Conservation (phyloP, 768 basidiomycete genomes). For the Kwoniella sp. region DNA sequence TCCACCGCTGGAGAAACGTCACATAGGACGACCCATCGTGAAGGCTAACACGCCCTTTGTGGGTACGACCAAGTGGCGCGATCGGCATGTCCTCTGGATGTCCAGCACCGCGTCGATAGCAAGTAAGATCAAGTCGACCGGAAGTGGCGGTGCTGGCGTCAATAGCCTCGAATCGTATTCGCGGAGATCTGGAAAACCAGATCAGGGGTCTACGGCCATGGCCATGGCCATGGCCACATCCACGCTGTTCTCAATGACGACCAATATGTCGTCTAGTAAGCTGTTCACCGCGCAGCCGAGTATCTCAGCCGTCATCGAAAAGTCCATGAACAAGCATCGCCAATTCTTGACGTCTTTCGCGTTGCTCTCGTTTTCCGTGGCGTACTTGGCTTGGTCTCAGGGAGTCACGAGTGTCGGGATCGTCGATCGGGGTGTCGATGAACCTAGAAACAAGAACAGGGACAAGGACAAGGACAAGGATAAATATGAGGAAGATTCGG, state of each 20-base stretch:
- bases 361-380: slow-evolving; percentile 38
- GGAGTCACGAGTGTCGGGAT: slow-evolving; percentile 44
- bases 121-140: slow-evolving; percentile 18
- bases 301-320: slow-evolving; percentile 15
- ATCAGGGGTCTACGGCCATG: too few relatives aligned
- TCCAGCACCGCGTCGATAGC: slow-evolving; percentile 23
- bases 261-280: slow-evolving; percentile 11
- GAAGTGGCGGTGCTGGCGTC: neutral
- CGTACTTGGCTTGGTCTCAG: slow-evolving; percentile 48
- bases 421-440: slow-evolving; percentile 13
- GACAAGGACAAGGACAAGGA: neutral
- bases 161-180: too few relatives aligned
- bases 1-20: slow-evolving; percentile 7
- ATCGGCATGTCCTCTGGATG: slow-evolving; percentile 39
- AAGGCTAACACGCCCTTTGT: slow-evolving; percentile 41
- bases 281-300: slow-evolving; percentile 4
- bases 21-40: slow-evolving; percentile 38
- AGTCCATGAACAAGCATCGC: slow-evolving; percentile 30
- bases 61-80: slow-evolving; percentile 37
- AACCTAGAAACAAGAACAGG: neutral
- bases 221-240: too few relatives aligned
- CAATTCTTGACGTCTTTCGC: slow-evolving; percentile 41
- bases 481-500: slow-evolving; percentile 14
- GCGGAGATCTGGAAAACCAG: too few relatives aligned
- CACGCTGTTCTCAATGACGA: too few relatives aligned